Evolutionary conservation across 352 stramenopile species (phyloP).

Genomic region (Globisporangium splendens): DNA sequence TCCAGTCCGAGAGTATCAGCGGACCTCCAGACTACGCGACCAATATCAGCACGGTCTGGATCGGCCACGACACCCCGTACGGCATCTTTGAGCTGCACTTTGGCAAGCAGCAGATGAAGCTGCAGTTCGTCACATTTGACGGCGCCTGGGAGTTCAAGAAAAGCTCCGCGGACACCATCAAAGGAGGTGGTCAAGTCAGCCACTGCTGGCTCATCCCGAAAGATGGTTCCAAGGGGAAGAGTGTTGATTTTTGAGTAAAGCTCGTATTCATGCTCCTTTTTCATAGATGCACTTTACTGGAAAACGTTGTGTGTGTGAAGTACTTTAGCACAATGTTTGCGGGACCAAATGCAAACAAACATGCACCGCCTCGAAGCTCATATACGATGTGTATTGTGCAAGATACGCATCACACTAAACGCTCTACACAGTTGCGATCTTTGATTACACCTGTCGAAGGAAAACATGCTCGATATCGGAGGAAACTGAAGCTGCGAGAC

Average conservation of each 20-base stretch:
- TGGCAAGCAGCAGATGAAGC: constrained; percentile 40
- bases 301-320: too few species aligned
- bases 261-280: too few species aligned
- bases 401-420: too few species aligned
- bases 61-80: constrained; percentile 51
- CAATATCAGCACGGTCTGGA: constrained; percentile 48
- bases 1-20: constrained; percentile 70
- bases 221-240: constrained; percentile 43
- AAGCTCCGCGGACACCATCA: constrained; percentile 32
- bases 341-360: too few species aligned
- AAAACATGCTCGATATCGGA: too few species aligned
- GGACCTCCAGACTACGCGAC: constrained; percentile 40
- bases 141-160: constrained; percentile 53
- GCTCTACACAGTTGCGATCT: too few species aligned
- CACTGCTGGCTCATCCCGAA: constrained; percentile 74
- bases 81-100: constrained; percentile 76
- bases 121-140: constrained; percentile 73
- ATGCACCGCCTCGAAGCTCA: too few species aligned
- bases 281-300: too few species aligned
- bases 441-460: too few species aligned
- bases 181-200: constrained; percentile 38
- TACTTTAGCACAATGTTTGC: too few species aligned
- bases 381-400: too few species aligned
- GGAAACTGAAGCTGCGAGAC: too few species aligned
- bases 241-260: constrained; percentile 12